Percentiles rank a stretch among this genome's conserved stretches.
These are phyloP conservation scores for Claviceps pazoutovae DNA, from an alignment of 2,329 filamentous ascomycete species.

Conservation along the genomic window DNA sequence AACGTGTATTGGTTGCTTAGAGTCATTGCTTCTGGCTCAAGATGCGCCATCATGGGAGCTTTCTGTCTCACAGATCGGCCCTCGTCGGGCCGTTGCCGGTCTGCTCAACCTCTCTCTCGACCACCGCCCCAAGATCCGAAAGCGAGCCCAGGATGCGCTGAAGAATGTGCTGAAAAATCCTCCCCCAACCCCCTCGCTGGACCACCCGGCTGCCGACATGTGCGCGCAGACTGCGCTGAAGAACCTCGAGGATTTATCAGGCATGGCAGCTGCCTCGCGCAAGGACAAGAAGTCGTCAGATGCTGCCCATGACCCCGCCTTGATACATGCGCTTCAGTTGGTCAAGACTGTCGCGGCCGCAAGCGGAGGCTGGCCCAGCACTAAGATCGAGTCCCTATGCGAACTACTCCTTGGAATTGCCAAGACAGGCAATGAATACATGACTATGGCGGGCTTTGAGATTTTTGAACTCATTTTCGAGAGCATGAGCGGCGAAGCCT, in stretches of 20 bases:
- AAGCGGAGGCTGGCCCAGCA: conserved; percentile 89
- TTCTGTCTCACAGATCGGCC: conserved; percentile 67
- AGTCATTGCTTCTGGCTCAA: conserved; percentile 81
- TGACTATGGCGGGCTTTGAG: conserved; percentile 92
- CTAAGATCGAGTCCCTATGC: conserved; percentile 85
- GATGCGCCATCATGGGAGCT: conserved; percentile 81
- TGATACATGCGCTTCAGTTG: conserved; percentile 86
- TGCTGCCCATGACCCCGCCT: conserved; percentile 57
- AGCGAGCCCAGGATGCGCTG: conserved; percentile 81
- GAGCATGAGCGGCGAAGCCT: conserved; percentile 75
- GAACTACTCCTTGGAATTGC: conserved; percentile 82
- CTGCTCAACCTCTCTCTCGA: conserved; percentile 76
- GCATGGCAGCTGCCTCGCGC: conserved; percentile 44
- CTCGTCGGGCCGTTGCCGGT: conserved; percentile 74
- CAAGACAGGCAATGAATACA: conserved; percentile 80
- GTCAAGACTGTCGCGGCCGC: conserved; percentile 79
- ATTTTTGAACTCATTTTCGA: conserved; percentile 96
- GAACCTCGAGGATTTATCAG: conserved; percentile 61
- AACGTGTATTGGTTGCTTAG: conserved; percentile 82
- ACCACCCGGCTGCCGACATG: conserved; percentile 92
- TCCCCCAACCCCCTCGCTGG: conserved; percentile 79
- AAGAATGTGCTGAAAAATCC: conserved; percentile 70
- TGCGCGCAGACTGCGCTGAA: conserved; percentile 83
- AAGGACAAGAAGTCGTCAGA: conserved; percentile 50
- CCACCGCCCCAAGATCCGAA: conserved; percentile 82